phyloP scores from a whole-genome alignment of 1,284 basidiomycete genomes.

The Mrakiaceae sp. region DNA sequence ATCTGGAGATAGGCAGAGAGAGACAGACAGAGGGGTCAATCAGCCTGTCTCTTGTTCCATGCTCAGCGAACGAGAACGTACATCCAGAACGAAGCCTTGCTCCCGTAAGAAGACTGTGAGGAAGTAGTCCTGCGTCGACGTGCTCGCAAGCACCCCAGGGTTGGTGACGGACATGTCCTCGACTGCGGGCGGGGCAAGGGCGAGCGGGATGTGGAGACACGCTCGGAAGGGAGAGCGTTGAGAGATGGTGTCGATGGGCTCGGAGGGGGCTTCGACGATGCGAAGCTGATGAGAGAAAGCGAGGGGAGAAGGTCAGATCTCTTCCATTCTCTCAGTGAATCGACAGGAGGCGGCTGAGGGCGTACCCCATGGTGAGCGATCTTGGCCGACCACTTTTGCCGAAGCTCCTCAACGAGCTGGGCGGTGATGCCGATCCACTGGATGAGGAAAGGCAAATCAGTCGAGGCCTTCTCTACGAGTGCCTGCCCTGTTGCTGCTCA shows the following conservation, averaged over 20 bases:
- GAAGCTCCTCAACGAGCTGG: slow-evolving; percentile 10
- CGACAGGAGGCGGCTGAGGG: neutral
- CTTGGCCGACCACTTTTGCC: slow-evolving; percentile 8
- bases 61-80: neutral
- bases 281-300: neutral
- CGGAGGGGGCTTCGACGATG: slow-evolving; percentile 13
- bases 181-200: neutral
- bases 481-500: too few relatives aligned
- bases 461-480: neutral
- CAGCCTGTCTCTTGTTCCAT: neutral
- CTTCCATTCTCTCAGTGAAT: neutral
- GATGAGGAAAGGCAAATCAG: neutral
- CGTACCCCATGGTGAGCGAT: slow-evolving; percentile 5
- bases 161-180: slow-evolving; percentile 9
- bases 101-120: slow-evolving; percentile 2
- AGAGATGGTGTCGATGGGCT: slow-evolving; percentile 11
- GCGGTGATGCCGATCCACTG: slow-evolving; percentile 16
- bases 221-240: slow-evolving; percentile 8
- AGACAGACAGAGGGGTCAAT: neutral
- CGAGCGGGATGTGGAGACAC: slow-evolving; percentile 8
- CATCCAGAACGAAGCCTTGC: slow-evolving; percentile 12
- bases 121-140: slow-evolving; percentile 7
- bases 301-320: too few relatives aligned
- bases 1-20: neutral
- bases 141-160: neutral